Percentiles rank a stretch among this genome's conserved stretches.
phyloP scores from a whole-genome alignment of 331 rosid species.

The Quercus lobata region DNA sequence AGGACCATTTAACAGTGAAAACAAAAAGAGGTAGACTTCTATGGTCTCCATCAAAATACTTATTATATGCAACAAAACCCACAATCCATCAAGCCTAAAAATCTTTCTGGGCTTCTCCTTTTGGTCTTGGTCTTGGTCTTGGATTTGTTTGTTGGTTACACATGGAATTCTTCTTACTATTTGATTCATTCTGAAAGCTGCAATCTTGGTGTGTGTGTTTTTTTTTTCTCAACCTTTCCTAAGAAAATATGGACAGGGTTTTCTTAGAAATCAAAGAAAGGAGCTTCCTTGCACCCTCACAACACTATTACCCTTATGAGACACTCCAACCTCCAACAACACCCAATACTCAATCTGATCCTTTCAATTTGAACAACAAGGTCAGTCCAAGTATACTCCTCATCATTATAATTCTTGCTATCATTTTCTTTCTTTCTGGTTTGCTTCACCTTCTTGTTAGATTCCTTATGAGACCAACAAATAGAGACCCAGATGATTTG shows the following conservation, averaged over 20 bases:
- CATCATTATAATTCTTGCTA: constrained; percentile 64
- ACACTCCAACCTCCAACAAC: constrained; percentile 39
- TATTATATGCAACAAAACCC: background rate
- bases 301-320: constrained; percentile 24
- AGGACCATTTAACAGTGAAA: background rate
- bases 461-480: constrained; percentile 58
- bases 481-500: constrained; percentile 56
- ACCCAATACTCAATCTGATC: constrained; percentile 31
- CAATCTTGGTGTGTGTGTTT: constrained; percentile 19
- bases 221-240: constrained; percentile 4
- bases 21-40: background rate
- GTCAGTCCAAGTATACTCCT: constrained; percentile 76
- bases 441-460: constrained; percentile 82
- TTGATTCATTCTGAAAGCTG: constrained; percentile 15
- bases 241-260: constrained; percentile 30
- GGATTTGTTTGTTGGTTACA: background rate
- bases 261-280: constrained; percentile 19
- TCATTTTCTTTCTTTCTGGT: constrained; percentile 85
- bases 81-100: constrained; percentile 10
- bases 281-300: constrained; percentile 32
- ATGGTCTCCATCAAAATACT: constrained; percentile 28
- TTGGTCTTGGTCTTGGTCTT: background rate
- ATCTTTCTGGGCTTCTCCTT: background rate
- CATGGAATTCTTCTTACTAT: constrained; percentile 14
- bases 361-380: constrained; percentile 44